A percentile compares a stretch with the other conserved stretches of the same genome.
These are phyloP conservation scores for Dryas octopetala DNA, from an alignment of 306 rosid species.

Conservation along the genomic window DNA sequence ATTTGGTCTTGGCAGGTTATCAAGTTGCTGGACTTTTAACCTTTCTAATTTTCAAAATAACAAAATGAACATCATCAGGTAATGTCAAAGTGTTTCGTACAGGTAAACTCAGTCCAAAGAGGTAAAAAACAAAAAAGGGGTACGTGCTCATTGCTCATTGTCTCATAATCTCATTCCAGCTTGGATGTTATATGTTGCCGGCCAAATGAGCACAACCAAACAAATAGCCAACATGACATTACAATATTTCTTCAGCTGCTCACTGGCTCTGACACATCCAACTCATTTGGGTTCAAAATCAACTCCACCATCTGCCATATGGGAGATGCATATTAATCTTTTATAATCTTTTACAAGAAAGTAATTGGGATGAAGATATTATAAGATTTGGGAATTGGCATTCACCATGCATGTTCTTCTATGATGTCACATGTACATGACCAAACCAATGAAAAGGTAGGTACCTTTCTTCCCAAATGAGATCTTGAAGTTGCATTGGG, in stretches of 20 bases:
- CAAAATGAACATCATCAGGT: not conserved
- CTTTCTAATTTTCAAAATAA: not conserved
- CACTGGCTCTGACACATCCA: not conserved
- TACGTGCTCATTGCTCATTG: not conserved
- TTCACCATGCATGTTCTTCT: not conserved
- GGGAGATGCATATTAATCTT: not conserved
- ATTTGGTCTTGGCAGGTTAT: not conserved
- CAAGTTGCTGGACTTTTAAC: not conserved
- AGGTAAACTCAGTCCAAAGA: not conserved
- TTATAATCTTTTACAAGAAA: not conserved
- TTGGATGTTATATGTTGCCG: not conserved
- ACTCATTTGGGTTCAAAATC: not conserved
- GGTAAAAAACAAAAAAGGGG: not conserved
- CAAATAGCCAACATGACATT: not conserved
- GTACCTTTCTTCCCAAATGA: not conserved
- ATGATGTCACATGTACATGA: not conserved
- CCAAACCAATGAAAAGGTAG: not conserved
- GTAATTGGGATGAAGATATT: not conserved
- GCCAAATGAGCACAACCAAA: conserved; percentile 13
- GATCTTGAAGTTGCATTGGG: not conserved
- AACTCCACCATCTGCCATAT: conserved; percentile 1
- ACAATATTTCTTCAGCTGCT: not conserved
- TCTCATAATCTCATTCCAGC: not conserved
- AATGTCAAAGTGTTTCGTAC: too few species aligned
- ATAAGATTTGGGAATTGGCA: not conserved